Base-by-base conservation (phyloP, 805 yeast species). In the Kazachstania bromeliacearum region DNA sequence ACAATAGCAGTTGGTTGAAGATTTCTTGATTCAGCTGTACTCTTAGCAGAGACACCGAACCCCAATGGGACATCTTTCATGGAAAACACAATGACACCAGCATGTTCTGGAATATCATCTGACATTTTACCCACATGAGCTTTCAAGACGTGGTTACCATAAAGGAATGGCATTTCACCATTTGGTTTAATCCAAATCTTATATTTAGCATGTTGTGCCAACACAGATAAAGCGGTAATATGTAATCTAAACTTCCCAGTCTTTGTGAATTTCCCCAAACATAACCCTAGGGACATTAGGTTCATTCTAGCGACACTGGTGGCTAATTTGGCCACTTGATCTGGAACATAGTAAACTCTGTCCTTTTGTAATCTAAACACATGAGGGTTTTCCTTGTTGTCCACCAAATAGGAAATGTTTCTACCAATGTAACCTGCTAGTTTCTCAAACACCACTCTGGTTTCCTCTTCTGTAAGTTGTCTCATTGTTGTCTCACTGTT, bases 121-220 rank as follows among this genome's bases (percentile, higher is more conserved):
- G 94, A 82, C 83, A 92, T 85, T 51, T 87, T 80, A 24, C 98
- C 98, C 38, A 92, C 71, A 57, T 92, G 98, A 4, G 98, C 98
- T 59, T 92, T 92, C 48, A 92, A 69, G 19, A 89, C 89, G 59
- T 92, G 95, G 66, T 92, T 92, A 25, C 98, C 98, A 51, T 92
- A 92, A 46, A 92, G 64, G 58, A 81, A 92, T 10, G 98, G 97
- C 98, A 92, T 92, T 63, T 92, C 98, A 51, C 98, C 98, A 56
- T 92, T 92, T 35, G 77, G 78, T 61, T 92, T 92, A 62, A 92
- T 85, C 98, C 98, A 92, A 28, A 92, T 69, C 64, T 89, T 92
- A 66, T 79, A 87, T 59, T 83, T 84, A 34, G 98, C 96, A 57
- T 80, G 79, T 50, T 84, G 80, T 2, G 95, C 80, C 39, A 92